phyloP scores from a whole-genome alignment of 371 early-diverging fungal genomes.

The Entomophthora muscae region DNA sequence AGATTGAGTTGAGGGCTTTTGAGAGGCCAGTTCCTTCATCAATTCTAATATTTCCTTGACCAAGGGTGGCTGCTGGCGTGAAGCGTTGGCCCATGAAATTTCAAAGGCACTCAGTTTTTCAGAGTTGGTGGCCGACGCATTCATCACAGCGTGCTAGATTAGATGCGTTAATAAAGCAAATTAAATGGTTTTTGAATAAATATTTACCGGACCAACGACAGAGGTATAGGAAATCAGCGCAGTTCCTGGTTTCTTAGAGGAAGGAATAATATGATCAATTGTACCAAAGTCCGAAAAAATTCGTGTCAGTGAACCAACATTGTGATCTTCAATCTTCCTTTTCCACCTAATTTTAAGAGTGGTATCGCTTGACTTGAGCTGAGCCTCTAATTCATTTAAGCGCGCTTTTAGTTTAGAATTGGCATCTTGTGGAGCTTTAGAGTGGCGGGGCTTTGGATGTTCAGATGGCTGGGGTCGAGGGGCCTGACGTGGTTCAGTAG shows the following conservation, averaged over 20 bases:
- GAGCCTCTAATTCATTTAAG: not conserved
- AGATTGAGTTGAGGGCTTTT: no score
- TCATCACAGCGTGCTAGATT: not conserved
- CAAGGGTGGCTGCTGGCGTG: not conserved
- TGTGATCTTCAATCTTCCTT: not conserved
- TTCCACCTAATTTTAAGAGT: not conserved
- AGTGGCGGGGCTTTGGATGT: not conserved
- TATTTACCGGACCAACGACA: not conserved
- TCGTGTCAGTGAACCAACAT: not conserved
- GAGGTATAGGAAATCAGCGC: slow-evolving; percentile 1
- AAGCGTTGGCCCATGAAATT: not conserved
- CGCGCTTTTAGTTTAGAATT: not conserved
- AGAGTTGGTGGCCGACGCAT: not conserved
- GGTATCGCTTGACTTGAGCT: not conserved
- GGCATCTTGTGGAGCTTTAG: not conserved
- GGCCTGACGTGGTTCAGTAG: not conserved
- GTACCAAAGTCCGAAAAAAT: not conserved
- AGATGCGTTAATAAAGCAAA: not conserved
- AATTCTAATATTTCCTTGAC: not conserved
- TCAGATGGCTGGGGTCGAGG: not conserved
- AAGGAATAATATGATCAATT: not conserved
- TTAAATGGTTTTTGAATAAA: not conserved
- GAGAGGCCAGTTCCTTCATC: not conserved
- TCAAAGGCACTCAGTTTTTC: not conserved
- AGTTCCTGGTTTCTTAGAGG: not conserved